These are phyloP conservation scores for Candida mattraensis DNA, from an alignment of 805 yeast genomes.

Conservation along the genomic window DNA sequence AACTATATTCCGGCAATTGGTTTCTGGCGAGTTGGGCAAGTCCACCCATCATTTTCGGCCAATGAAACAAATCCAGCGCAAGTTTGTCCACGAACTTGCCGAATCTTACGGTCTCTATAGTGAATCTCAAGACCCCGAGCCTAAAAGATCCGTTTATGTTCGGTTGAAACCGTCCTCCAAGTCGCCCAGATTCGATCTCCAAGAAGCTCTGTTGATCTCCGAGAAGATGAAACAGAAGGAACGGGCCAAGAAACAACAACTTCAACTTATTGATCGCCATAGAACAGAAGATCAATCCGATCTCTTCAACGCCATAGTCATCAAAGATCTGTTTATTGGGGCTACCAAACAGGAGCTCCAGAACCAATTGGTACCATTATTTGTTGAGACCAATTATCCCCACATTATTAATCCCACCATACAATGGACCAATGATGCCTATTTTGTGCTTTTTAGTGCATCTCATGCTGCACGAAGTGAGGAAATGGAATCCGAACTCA, in stretches of 20 bases:
- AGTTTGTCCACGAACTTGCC: slow-evolving; percentile 69
- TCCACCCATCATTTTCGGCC: slow-evolving; percentile 64
- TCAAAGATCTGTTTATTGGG: slow-evolving; percentile 55
- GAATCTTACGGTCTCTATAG: slow-evolving; percentile 56
- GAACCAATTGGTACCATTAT: slow-evolving; percentile 26
- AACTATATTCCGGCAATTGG: slow-evolving; percentile 47
- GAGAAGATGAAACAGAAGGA: slow-evolving; percentile 33
- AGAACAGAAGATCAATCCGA: slow-evolving; percentile 19
- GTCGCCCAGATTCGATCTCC: slow-evolving; percentile 47
- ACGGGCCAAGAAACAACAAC: slow-evolving; percentile 28
- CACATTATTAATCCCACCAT: slow-evolving; percentile 27
- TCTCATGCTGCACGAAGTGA: slow-evolving; percentile 35
- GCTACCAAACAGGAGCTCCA: slow-evolving; percentile 47
- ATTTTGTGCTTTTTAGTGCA: slow-evolving; percentile 42
- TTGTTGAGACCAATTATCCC: not conserved
- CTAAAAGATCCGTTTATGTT: slow-evolving; percentile 71
- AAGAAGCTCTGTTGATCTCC: slow-evolving; percentile 40
- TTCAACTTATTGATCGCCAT: slow-evolving; percentile 27
- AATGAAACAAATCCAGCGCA: slow-evolving; percentile 68
- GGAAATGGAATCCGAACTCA: slow-evolving; percentile 44
- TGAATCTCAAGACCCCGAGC: slow-evolving; percentile 82
- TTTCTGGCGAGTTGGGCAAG: slow-evolving; percentile 36
- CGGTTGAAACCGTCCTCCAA: slow-evolving; percentile 32
- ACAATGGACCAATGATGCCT: slow-evolving; percentile 43
- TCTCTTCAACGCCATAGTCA: slow-evolving; percentile 52